Conservation (phyloP, 805 yeast species). For the Kregervanrija fluxuum region DNA sequence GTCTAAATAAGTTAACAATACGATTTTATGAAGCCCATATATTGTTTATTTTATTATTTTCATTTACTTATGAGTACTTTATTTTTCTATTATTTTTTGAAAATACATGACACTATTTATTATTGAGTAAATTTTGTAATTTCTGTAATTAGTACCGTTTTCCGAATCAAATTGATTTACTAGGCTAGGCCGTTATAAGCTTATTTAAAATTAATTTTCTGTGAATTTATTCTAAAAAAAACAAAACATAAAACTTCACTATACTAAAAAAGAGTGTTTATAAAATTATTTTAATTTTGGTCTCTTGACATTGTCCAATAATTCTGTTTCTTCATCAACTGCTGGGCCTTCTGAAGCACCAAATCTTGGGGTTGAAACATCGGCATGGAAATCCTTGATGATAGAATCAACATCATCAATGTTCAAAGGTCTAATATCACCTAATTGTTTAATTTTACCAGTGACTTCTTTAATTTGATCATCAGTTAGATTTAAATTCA, state of each 20-base stretch:
- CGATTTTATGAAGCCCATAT: too few relatives aligned
- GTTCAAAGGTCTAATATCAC: constrained; percentile 89
- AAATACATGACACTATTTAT: neutral
- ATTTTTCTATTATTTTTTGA: neutral
- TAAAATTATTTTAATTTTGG: constrained; percentile 22
- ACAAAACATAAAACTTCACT: neutral
- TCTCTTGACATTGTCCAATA: constrained; percentile 26
- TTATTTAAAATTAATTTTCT: too few relatives aligned
- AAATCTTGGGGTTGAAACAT: constrained; percentile 48
- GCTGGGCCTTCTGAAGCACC: constrained; percentile 26
- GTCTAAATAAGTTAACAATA: constrained; percentile 14
- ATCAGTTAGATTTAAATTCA: constrained; percentile 82
- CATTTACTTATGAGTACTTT: neutral
- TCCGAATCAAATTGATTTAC: too few relatives aligned
- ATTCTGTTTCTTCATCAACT: constrained; percentile 22
- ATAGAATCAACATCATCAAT: constrained; percentile 97
- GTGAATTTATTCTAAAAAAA: neutral
- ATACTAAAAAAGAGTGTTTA: neutral
- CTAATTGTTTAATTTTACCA: constrained; percentile 83
- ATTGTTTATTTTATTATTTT: neutral
- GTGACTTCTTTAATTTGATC: constrained; percentile 95
- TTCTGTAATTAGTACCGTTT: neutral
- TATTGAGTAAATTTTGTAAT: neutral
- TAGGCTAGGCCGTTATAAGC: too few relatives aligned
- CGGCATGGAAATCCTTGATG: constrained; percentile 88